Conservation (phyloP, 805 yeast genomes). For the Candida easanensis region DNA sequence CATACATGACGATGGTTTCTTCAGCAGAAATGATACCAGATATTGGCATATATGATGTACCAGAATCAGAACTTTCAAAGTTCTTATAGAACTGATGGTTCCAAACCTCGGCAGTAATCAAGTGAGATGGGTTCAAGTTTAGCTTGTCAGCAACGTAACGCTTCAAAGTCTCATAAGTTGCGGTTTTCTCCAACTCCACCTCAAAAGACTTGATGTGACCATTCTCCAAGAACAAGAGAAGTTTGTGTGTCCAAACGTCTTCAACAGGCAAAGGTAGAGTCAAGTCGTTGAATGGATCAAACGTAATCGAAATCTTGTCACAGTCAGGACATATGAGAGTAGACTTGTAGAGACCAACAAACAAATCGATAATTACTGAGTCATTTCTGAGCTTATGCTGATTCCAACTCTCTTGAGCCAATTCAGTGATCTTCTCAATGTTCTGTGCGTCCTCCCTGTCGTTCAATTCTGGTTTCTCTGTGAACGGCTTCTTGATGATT, state of each 20-base stretch:
- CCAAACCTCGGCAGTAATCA: slow-evolving; percentile 62
- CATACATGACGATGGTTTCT: slow-evolving; percentile 70
- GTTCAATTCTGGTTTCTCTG: slow-evolving; percentile 80
- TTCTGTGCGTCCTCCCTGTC: slow-evolving; percentile 56
- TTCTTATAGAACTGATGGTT: slow-evolving; percentile 65
- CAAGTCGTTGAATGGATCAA: slow-evolving; percentile 90
- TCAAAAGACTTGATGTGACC: slow-evolving; percentile 53
- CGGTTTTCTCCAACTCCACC: slow-evolving; percentile 66
- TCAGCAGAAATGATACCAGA: slow-evolving; percentile 59
- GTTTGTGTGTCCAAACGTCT: slow-evolving; percentile 64
- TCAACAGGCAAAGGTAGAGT: slow-evolving; percentile 85
- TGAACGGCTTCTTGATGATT: slow-evolving; percentile 75
- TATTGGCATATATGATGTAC: slow-evolving; percentile 53
- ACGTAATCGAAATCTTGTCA: slow-evolving; percentile 74
- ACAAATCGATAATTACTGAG: slow-evolving; percentile 79
- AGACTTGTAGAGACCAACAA: slow-evolving; percentile 88
- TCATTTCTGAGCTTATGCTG: slow-evolving; percentile 79
- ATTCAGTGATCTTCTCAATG: slow-evolving; percentile 45
- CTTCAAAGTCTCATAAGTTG: slow-evolving; percentile 63
- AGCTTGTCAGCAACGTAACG: slow-evolving; percentile 52
- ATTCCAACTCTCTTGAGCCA: slow-evolving; percentile 79
- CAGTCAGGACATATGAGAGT: slow-evolving; percentile 88
- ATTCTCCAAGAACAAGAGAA: slow-evolving; percentile 59
- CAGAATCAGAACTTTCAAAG: slow-evolving; percentile 59
- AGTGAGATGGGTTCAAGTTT: slow-evolving; percentile 33